Evolutionary conservation across 306 rosid genomes (phyloP).

Genomic region (Fragaria iinumae): DNA sequence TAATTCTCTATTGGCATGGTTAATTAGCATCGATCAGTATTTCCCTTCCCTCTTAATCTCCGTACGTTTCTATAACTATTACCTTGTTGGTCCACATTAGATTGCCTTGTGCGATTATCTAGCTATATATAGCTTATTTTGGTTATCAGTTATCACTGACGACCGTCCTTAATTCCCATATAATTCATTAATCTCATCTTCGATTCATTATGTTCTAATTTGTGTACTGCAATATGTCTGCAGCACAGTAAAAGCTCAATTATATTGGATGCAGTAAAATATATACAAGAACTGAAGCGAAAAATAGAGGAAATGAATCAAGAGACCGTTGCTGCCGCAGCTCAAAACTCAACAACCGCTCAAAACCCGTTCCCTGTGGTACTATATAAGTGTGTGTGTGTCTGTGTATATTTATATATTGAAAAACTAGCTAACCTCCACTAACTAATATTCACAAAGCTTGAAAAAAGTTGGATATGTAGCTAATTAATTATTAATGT

Average conservation of each 20-base stretch:
- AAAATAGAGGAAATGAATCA: conserved; percentile 24
- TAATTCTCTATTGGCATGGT: neutral
- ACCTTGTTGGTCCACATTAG: no score
- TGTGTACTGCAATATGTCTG: conserved; percentile 9
- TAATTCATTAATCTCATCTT: neutral
- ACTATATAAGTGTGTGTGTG: neutral
- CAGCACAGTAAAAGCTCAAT: conserved; percentile 35
- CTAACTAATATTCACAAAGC: neutral
- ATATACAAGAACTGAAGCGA: conserved; percentile 38
- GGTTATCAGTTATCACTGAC: no score
- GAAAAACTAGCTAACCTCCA: neutral
- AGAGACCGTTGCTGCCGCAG: conserved; percentile 9
- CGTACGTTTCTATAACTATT: neutral
- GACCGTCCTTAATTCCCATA: neutral
- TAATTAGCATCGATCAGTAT: no score
- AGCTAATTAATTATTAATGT: neutral
- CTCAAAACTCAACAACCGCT: conserved; percentile 19
- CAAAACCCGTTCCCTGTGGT: conserved; percentile 50
- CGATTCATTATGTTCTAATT: neutral
- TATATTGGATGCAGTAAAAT: conserved; percentile 37
- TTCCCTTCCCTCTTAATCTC: no score
- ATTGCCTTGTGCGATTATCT: no score
- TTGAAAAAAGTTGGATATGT: neutral
- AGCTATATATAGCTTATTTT: no score
- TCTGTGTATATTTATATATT: neutral